Evolutionary conservation across 2,329 filamentous ascomycete genomes (phyloP).

Genomic region (Fusarium sp.): DNA sequence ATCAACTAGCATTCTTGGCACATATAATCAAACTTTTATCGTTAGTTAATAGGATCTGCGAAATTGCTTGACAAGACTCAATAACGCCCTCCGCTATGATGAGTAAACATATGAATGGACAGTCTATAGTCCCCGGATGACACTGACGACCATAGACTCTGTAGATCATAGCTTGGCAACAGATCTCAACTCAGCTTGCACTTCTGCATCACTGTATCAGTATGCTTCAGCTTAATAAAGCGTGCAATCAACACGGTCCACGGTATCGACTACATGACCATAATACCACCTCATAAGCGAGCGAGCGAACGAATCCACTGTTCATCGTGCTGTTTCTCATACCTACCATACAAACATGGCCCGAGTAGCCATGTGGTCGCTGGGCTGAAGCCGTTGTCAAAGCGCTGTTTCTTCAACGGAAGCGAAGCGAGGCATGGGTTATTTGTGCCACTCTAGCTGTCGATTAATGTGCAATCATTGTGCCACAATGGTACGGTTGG

Average conservation of each 20-base stretch:
- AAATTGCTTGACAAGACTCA: neutral
- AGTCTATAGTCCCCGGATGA: neutral
- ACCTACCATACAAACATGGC: slow-evolving; percentile 7
- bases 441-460: neutral
- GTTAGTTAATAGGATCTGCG: too few relatives aligned
- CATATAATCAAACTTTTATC: too few relatives aligned
- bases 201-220: neutral
- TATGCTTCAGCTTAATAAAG: neutral
- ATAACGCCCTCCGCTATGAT: neutral
- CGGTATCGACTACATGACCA: neutral
- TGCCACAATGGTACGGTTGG: neutral
- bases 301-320: neutral
- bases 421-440: neutral
- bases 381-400: neutral
- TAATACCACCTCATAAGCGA: neutral
- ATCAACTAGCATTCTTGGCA: too few relatives aligned
- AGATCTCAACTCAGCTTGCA: neutral
- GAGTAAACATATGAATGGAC: neutral
- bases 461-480: neutral
- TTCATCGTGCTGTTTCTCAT: neutral
- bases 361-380: slow-evolving; percentile 33
- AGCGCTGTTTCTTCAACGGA: neutral
- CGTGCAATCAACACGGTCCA: neutral
- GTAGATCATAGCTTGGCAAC: neutral
- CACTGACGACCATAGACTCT: neutral